Percentiles rank a stretch among this genome's conserved stretches.
These are phyloP conservation scores for Aspergillus nidulans DNA, from an alignment of 495 filamentous ascomycete genomes.

Conservation along the genomic window DNA sequence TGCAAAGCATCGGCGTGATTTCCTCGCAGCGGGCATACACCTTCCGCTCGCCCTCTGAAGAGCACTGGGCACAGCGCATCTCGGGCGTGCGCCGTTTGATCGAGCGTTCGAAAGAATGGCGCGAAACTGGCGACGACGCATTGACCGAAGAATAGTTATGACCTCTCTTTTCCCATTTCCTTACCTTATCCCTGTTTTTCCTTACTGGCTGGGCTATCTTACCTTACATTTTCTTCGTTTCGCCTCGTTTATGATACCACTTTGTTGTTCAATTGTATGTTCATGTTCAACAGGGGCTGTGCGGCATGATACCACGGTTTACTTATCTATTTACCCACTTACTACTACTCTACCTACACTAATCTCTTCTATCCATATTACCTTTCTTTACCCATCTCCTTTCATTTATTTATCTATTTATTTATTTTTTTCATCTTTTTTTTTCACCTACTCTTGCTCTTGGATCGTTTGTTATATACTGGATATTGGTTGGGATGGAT, in stretches of 20 bases:
- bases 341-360: slow-evolving; percentile 2
- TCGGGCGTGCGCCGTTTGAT: slow-evolving; percentile 71
- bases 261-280: slow-evolving; percentile 36
- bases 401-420: too few species aligned
- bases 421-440: neutral
- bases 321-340: too few species aligned
- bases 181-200: slow-evolving; percentile 5
- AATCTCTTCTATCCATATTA: neutral
- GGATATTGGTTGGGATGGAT: neutral
- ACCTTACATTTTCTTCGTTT: slow-evolving; percentile 9
- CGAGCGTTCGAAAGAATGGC: slow-evolving; percentile 77
- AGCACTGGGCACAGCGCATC: slow-evolving; percentile 78
- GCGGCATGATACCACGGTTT: slow-evolving; percentile 41
- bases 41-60: slow-evolving; percentile 81
- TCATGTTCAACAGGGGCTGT: slow-evolving; percentile 20
- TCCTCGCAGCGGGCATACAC: slow-evolving; percentile 92
- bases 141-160: slow-evolving; percentile 69
- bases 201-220: neutral
- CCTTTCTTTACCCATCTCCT: neutral
- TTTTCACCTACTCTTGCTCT: neutral
- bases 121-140: slow-evolving; percentile 76
- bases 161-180: slow-evolving; percentile 8
- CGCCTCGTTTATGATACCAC: slow-evolving; percentile 40
- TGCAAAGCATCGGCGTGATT: slow-evolving; percentile 95
- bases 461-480: neutral